Percentiles rank a stretch among this genome's conserved stretches.
Conservation (phyloP, 1,139 yeast genomes). For the Taphrina betulina region DNA sequence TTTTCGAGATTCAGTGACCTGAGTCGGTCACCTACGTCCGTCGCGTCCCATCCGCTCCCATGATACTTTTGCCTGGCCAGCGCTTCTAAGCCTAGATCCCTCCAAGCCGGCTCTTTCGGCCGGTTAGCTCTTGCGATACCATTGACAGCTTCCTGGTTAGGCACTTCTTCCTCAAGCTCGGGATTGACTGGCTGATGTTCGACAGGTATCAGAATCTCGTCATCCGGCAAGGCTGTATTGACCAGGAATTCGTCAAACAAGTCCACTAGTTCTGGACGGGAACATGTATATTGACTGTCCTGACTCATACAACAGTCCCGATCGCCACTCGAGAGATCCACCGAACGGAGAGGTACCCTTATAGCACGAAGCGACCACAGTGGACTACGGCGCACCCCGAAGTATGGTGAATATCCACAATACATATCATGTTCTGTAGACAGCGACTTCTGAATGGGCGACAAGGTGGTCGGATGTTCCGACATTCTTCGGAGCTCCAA, state of each 20-base stretch:
- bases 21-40: conserved; percentile 12
- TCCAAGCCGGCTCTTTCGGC: conserved; percentile 33
- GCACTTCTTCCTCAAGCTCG: conserved; percentile 46
- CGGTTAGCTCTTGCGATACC: conserved; percentile 37
- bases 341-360: too few species aligned
- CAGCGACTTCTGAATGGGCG: too few species aligned
- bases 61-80: neutral
- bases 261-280: conserved; percentile 30
- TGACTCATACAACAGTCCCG: conserved; percentile 9
- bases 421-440: too few species aligned
- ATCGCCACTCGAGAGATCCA: too few species aligned
- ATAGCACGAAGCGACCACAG: too few species aligned
- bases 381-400: too few species aligned
- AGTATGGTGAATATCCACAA: too few species aligned
- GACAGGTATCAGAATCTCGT: conserved; percentile 43
- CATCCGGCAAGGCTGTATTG: conserved; percentile 41
- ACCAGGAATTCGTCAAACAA: conserved; percentile 21
- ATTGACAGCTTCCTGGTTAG: conserved; percentile 41
- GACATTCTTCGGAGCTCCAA: too few species aligned
- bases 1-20: conserved; percentile 2
- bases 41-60: neutral
- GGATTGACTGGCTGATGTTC: conserved; percentile 44
- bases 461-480: too few species aligned
- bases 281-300: conserved; percentile 10
- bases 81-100: conserved; percentile 31